Base-by-base conservation (phyloP, 164 flowering plant genomes). In the Kingdonia uniflora region DNA sequence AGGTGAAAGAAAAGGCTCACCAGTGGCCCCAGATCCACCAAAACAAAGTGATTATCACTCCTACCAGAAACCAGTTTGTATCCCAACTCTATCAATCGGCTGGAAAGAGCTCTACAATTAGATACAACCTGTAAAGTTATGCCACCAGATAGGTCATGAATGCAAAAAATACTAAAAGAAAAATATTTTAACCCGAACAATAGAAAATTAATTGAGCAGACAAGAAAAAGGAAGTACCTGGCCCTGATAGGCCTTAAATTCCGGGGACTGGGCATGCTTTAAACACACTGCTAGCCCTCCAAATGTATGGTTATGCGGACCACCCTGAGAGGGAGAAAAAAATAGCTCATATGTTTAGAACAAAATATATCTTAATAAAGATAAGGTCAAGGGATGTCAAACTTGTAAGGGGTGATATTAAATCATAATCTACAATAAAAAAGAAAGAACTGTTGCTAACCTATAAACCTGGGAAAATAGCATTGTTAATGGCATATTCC, bases 251-350 rank as follows among this genome's bases (percentile, higher is more conserved):
- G 68, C 69, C 59, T 81, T 79, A 47, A 83, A 86, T 20, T 81
- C 87, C 10, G 78, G 75, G 1, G 82, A 71, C 56, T 81, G 87
- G 40, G 90, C 90, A 65, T 74, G 66, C 67, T 78, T 81, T 63
- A 86, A 62, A 56, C 79, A 79, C 19, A 86, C 90, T 22, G 90
- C 78, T 33, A 83, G 75, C 19, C 92, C 97, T 6, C 84, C 95
- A 57, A 83, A 85, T 15, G 95, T 87, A 80, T 87, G 92, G 74
- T 91, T 91, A 68, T 91, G 97, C 54, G 96, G 97, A 65, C 97
- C 97, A 50, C 96, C 97, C 97, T 91, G 83, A 52, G 29, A 49
- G n/a, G n/a, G n/a, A n/a, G n/a, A n/a, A n/a, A 0, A 14, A 33
- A 26, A 42, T 35, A 14, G 37, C 35, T 29, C 4, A 29, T 8